phyloP scores from a whole-genome alignment of 495 filamentous ascomycete species.

The Delitschia confertaspora region DNA sequence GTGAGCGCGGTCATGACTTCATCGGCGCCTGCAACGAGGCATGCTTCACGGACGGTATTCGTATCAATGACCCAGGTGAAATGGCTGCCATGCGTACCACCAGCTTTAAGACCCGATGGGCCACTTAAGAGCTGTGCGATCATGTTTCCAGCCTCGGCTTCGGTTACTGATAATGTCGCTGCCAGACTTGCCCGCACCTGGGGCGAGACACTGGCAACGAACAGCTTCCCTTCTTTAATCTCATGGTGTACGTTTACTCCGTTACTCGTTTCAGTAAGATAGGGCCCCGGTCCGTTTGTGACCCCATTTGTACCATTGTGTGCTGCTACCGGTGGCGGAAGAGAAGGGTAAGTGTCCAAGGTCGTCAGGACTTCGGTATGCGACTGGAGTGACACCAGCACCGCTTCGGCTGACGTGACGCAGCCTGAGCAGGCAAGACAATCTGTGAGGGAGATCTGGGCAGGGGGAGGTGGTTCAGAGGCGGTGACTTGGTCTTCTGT shows the following conservation, averaged over 20 bases:
- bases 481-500: conserved; percentile 70
- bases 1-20: conserved; percentile 44
- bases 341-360: conserved; percentile 57
- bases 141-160: conserved; percentile 67
- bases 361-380: conserved; percentile 81
- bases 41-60: conserved; percentile 66
- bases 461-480: conserved; percentile 51
- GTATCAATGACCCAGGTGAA: conserved; percentile 88
- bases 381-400: conserved; percentile 84
- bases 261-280: conserved; percentile 17
- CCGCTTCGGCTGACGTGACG: conserved; percentile 92
- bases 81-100: conserved; percentile 60
- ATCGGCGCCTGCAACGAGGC: conserved; percentile 70
- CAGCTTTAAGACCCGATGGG: conserved; percentile 53
- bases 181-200: conserved; percentile 83
- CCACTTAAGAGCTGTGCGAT: conserved; percentile 72
- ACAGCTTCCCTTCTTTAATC: conserved; percentile 53
- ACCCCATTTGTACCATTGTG: conserved; percentile 28
- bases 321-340: conserved; percentile 26
- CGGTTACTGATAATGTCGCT: conserved; percentile 64
- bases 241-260: conserved; percentile 29
- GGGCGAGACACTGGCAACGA: conserved; percentile 84
- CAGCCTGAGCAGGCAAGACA: conserved; percentile 96
- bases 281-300: conserved; percentile 25
- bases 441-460: conserved; percentile 92